phyloP scores from a whole-genome alignment of 75 land plant genomes.

The Selaginella moellendorffii region DNA sequence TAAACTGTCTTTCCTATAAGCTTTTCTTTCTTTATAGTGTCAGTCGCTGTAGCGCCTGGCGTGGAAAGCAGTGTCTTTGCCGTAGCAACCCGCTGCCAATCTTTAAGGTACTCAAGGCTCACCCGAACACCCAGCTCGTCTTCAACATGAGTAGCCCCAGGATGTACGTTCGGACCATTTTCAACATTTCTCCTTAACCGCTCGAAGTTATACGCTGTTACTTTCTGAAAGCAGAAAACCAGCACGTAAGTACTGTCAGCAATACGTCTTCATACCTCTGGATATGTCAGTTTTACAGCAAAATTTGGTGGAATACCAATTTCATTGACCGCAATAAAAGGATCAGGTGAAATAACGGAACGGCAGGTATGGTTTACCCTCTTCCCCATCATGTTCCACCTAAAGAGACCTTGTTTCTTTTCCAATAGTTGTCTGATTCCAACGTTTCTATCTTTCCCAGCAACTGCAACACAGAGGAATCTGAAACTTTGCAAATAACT shows the following conservation, averaged over 20 bases:
- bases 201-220: slow-evolving; percentile 79
- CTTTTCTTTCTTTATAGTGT: slow-evolving; percentile 19
- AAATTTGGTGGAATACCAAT: slow-evolving; percentile 93
- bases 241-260: background rate
- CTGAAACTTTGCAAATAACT: background rate
- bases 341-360: slow-evolving; percentile 96
- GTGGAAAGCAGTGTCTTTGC: slow-evolving; percentile 68
- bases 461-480: background rate
- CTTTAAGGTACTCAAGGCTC: slow-evolving; percentile 12
- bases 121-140: slow-evolving; percentile 37
- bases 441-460: background rate
- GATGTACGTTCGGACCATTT: slow-evolving; percentile 71
- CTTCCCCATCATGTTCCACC: slow-evolving; percentile 98
- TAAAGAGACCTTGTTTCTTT: slow-evolving; percentile 79
- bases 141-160: slow-evolving; percentile 73
- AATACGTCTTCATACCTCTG: slow-evolving; percentile 39
- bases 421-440: slow-evolving; percentile 79
- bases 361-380: slow-evolving; percentile 92
- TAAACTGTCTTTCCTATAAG: slow-evolving; percentile 59
- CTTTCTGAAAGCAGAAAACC: slow-evolving; percentile 34
- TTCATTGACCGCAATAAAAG: slow-evolving; percentile 93
- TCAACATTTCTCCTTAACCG: slow-evolving; percentile 45
- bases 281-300: slow-evolving; percentile 74
- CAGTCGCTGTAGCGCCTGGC: slow-evolving; percentile 36
- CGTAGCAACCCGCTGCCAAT: slow-evolving; percentile 34